Conservation (phyloP, 371 early-diverging fungal species). For the Vairimorpha ceranae region DNA sequence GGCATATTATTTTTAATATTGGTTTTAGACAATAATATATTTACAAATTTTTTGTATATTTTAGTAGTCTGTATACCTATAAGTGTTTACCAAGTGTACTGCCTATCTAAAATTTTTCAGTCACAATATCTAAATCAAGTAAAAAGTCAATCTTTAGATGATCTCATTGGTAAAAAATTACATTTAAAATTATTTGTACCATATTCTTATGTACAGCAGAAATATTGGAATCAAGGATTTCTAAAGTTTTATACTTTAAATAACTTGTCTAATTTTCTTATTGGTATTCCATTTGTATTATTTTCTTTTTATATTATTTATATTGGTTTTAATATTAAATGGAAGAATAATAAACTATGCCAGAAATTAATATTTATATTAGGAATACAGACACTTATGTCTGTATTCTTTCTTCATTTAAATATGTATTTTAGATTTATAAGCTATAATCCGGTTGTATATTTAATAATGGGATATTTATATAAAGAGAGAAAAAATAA, state of each 20-base stretch:
- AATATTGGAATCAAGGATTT: conserved; percentile 63
- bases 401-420: conserved; percentile 59
- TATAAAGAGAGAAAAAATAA: conserved; percentile 11
- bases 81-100: conserved; percentile 49
- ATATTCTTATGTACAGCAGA: conserved; percentile 58
- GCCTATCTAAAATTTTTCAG: not conserved
- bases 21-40: not conserved
- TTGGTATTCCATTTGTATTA: conserved; percentile 57
- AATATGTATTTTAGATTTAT: conserved; percentile 62
- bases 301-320: conserved; percentile 27
- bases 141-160: not conserved
- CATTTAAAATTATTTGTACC: conserved; percentile 40
- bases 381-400: conserved; percentile 32
- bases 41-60: not conserved
- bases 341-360: not conserved
- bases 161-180: not conserved
- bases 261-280: conserved; percentile 60
- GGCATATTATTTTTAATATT: conserved; percentile 54
- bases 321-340: not conserved
- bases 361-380: conserved; percentile 12
- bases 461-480: conserved; percentile 47
- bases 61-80: conserved; percentile 28
- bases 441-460: conserved; percentile 61
- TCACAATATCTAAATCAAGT: not conserved
- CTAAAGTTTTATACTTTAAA: conserved; percentile 53